Evolutionary conservation across 352 stramenopile genomes (phyloP), one percentile per base, ranked within the genome.

Genomic region (Phytophthora uliginosa): DNA sequence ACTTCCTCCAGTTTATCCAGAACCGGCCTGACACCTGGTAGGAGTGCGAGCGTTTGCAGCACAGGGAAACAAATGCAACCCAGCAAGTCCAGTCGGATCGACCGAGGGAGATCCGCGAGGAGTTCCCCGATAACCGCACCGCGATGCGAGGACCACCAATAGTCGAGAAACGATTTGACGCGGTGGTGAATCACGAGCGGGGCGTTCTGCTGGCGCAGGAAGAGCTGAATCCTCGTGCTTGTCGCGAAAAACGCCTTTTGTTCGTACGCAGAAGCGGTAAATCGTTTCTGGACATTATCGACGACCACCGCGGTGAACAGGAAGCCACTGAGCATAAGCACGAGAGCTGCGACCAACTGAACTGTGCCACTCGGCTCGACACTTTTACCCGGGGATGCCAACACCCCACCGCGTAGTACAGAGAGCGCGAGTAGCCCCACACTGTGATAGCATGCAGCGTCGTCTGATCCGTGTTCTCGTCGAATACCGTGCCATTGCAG

Each of bases 81-180:
- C 20, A 53, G 47, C 20, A 53, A 31, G 8, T 53, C 8, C 4
- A 53, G 47, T 4, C 47, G 20, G 6, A 53, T 53, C 9, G 47
- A n/a, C 5, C 47, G 47, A 26, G 47, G 47, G 12, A 53, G 47
- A 28, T 53, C 47, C 0, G 47, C 47, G 3, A 53, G 47, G 3
- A 53, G 47, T 7, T 53, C 47, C 4, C 20, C 47, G 7, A 53
- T 31, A 1, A 18, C 20, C 2, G 47, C 47, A 31, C 47, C 47
- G 20, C 47, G 47, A 18, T 53, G 47, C 3, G 47, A 17, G 2
- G 47, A 53, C 47, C 47, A 53, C 47, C 47, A 53, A 26, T 53
- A 53, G 47, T 53, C 47, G 47, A 53, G 47, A 18, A 53, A 53
- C 5, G 47, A 31, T 7, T 53, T 53, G 20, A 53, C 47, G 18